phyloP scores from a whole-genome alignment of 306 rosid species.

The Inga oerstediana region DNA sequence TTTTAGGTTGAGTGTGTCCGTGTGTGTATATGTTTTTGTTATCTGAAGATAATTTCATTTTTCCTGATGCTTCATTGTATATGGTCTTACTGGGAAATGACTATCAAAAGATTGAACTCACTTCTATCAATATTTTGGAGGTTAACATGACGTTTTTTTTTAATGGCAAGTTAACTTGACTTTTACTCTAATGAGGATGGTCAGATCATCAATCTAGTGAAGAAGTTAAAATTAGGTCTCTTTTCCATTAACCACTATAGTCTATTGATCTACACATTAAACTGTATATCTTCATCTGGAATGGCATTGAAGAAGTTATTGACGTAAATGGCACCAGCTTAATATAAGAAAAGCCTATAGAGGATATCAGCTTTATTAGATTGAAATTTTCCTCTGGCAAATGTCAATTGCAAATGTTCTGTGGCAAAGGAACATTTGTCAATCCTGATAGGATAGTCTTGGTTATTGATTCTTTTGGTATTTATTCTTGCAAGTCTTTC shows the following conservation, averaged over 20 bases:
- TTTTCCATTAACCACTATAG: neutral
- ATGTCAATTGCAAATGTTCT: neutral
- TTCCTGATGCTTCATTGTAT: neutral
- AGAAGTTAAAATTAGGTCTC: neutral
- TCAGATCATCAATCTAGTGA: neutral
- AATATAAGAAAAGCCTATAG: neutral
- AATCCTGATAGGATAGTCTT: neutral
- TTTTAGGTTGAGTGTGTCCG: neutral
- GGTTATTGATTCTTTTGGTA: neutral
- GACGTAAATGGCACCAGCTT: neutral
- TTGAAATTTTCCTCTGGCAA: neutral
- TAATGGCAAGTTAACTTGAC: neutral
- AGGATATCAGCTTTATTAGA: neutral
- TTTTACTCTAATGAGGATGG: neutral
- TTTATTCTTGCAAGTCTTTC: neutral
- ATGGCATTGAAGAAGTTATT: neutral
- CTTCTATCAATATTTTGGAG: neutral
- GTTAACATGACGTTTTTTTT: neutral
- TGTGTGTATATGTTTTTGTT: neutral
- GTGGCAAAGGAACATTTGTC: neutral
- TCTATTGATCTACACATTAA: neutral
- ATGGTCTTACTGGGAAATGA: neutral
- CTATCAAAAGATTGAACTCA: neutral
- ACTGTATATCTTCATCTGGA: neutral
- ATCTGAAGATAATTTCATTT: neutral